Base-by-base conservation (phyloP, 805 yeast genomes). In the Metschnikowia orientalis region DNA sequence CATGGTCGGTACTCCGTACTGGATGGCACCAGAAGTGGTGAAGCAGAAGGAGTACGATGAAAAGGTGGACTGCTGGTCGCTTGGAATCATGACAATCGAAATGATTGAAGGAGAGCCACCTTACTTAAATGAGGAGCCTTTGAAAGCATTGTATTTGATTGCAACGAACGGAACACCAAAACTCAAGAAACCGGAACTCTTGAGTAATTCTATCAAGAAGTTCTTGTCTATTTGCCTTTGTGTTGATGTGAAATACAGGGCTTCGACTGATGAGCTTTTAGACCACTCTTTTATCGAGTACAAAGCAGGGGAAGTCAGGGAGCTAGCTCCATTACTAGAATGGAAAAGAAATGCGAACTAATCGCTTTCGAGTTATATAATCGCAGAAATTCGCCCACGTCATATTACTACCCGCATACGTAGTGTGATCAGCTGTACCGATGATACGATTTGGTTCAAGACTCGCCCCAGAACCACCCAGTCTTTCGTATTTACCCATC, bases 1-100 rank as follows among this genome's bases (percentile, higher is more conserved):
- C 3, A 81, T 82, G 90, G 92, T 82, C 4, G 92, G 92, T 5
- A 82, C 92, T 1, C 90, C 92, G 7, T 82, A 82, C 57, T 82
- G 92, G 92, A 82, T 82, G 92, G 92, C 92, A 0, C 92, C 92
- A 1, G 92, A 82, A 57, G 88, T 82, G 27, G 88, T 82, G 23
- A 77, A 76, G 46, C 85, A 80, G 49, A 80, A 81, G 50, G 87
- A 81, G 43, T 82, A 82, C 51, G 92, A 82, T 30, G 85, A 82
- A 32, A 83, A 83, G 53, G 87, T 82, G 17, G 92, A 82, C 50
- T 79, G 83, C 15, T 82, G 92, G 92, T 78, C 86, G 3, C 59
- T 82, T 38, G 92, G 92, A 28, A 83, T 82, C 43, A 82, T 82
- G 92, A 79, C 89, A 3, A 83, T 82, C 44, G 92, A 82, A 53